These are phyloP conservation scores for Phytomonas sp. DNA, from an alignment of 208 protist genomes.

Conservation along the genomic window DNA sequence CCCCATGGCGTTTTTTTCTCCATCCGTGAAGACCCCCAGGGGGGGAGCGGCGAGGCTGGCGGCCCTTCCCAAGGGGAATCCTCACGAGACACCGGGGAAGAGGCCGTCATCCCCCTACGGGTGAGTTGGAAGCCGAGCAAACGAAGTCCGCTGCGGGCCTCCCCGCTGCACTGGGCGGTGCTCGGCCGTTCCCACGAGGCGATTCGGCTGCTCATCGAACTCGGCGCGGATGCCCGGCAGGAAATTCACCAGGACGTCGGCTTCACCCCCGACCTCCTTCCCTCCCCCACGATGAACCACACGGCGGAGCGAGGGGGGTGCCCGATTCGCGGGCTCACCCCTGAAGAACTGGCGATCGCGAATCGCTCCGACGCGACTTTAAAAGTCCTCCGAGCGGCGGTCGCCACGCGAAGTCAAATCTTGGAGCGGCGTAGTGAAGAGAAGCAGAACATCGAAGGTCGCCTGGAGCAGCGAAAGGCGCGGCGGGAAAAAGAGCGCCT, in stretches of 20 bases:
- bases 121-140: conserved; percentile 55
- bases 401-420: conserved; percentile 10
- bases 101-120: conserved; percentile 5
- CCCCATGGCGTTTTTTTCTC: conserved; percentile 36
- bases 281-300: no score
- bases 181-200: conserved; percentile 45
- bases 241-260: conserved; percentile 13
- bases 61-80: background rate
- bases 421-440: conserved; percentile 10
- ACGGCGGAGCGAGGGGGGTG: no score
- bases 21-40: conserved; percentile 4
- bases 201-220: conserved; percentile 44
- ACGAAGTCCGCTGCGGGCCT: conserved; percentile 35
- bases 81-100: background rate
- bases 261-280: background rate
- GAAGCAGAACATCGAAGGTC: conserved; percentile 21
- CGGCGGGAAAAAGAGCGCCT: conserved; percentile 18
- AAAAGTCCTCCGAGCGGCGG: conserved; percentile 20
- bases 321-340: conserved; percentile 17
- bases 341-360: conserved; percentile 24
- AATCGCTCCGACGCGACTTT: conserved; percentile 47
- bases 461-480: conserved; percentile 35
- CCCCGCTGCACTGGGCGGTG: conserved; percentile 76
- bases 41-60: background rate
- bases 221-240: conserved; percentile 31